Evolutionary conservation across 2,329 filamentous ascomycete species (phyloP).

Genomic region (Aspergillus cejpii): DNA sequence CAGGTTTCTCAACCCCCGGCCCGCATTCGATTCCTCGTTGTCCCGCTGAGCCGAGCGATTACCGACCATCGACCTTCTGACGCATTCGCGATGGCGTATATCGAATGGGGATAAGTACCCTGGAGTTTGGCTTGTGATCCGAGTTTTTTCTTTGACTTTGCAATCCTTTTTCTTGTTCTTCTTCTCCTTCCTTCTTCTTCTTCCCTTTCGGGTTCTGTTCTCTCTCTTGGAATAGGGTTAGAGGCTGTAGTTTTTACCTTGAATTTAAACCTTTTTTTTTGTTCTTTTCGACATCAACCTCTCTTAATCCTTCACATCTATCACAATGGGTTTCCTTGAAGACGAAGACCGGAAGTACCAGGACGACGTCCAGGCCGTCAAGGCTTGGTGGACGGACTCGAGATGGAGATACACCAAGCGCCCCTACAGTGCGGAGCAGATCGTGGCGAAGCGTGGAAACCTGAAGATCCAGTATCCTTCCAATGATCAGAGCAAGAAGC

Average conservation of each 20-base stretch:
- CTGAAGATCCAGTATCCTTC: slow-evolving; percentile 88
- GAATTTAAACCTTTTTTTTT: not conserved
- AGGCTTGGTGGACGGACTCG: slow-evolving; percentile 89
- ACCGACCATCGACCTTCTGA: slow-evolving; percentile 28
- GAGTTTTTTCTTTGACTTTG: slow-evolving; percentile 3
- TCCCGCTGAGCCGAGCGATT: slow-evolving; percentile 39
- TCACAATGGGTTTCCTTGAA: slow-evolving; percentile 44
- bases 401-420: slow-evolving; percentile 91
- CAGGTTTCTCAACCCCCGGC: slow-evolving; percentile 19
- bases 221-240: not conserved
- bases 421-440: slow-evolving; percentile 92
- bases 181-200: slow-evolving; percentile 9
- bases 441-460: slow-evolving; percentile 89
- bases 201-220: not conserved
- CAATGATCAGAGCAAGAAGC: slow-evolving; percentile 83
- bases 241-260: not conserved
- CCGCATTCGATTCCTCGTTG: slow-evolving; percentile 17
- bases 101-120: slow-evolving; percentile 28
- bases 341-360: slow-evolving; percentile 69
- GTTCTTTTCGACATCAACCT: too few relatives aligned
- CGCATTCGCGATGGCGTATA: slow-evolving; percentile 27
- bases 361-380: slow-evolving; percentile 77
- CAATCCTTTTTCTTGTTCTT: slow-evolving; percentile 1
- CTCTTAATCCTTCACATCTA: slow-evolving; percentile 7
- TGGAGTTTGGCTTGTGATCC: slow-evolving; percentile 28